Base-by-base conservation (phyloP, 345 rosid genomes). In the Heritiera littoralis region DNA sequence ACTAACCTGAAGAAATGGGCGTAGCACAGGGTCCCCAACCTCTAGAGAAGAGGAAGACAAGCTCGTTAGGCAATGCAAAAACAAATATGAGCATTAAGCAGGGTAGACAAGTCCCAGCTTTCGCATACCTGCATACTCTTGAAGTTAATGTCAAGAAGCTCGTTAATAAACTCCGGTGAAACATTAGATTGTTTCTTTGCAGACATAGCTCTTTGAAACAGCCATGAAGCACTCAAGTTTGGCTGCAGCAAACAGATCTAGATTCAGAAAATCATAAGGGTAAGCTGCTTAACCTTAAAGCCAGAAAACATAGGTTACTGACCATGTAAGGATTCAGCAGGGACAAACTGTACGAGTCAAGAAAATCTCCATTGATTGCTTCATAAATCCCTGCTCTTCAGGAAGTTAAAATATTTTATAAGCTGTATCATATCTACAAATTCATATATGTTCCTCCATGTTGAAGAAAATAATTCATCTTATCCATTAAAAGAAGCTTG, bases 321-420 rank as follows among this genome's bases (percentile, higher is more conserved):
- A 95, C 98, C 98, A 95, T 90, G 85, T 95, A 95, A 72, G 98
- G 98, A 82, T 95, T 95, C 79, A 95, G 87, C 85, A 93, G 83
- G 43, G 99, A 95, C 83, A 95, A 86, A 89, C 91, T 93, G 80
- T 84, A 10, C 0, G 97, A 86, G 75, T 93, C 93, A 52, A 92
- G 86, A 81, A 93, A 86, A 84, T 89, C 90, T 74, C 92, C 98
- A 66, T 69, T 76, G 77, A 92, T 85, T 68, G 98, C 99, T 82
- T 95, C 99, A 45, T 78, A 85, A 82, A 95, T 90, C 69, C 98
- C 99, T 95, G 77, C 71, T 60, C 54, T 61, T 46, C 46, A 65
- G 74, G 43, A 63, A 45, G 41, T 48, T 60, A 23, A 66, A 72
- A 72, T 68, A 65, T 48, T 74, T 51, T n/a, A 8, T 45, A 18